phyloP scores from a whole-genome alignment of 148 eudicot genomes.

The Chenopodium suecicum region DNA sequence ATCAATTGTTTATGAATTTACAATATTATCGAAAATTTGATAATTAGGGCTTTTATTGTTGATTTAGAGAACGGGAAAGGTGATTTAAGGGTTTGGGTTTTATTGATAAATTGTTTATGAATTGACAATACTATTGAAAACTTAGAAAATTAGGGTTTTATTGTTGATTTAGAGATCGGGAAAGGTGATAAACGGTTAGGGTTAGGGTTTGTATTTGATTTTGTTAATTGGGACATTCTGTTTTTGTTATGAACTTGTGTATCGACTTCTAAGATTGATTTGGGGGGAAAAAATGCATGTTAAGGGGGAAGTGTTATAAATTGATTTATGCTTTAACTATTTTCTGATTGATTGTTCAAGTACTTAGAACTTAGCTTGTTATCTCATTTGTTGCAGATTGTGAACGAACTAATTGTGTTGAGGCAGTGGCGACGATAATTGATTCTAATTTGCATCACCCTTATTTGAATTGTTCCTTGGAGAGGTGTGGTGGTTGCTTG shows the following conservation, averaged over 20 bases:
- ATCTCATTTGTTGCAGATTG: constrained; percentile 28
- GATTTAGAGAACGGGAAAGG: background rate
- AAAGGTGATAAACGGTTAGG: no score
- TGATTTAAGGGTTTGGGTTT: background rate
- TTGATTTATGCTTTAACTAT: background rate
- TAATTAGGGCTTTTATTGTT: background rate
- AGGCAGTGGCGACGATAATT: background rate
- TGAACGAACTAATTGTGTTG: constrained; percentile 19
- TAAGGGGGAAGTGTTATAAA: no score
- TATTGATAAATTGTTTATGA: background rate
- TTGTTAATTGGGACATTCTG: background rate
- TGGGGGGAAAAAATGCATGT: no score
- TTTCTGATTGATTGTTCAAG: constrained; percentile 12
- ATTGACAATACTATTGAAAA: no score
- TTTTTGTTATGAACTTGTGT: background rate
- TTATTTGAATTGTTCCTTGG: background rate
- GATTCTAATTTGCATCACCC: constrained; percentile 13
- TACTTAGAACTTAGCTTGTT: constrained; percentile 8
- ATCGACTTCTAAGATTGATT: no score
- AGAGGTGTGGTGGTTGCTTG: constrained; percentile 29
- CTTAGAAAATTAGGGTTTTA: background rate
- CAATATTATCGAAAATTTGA: background rate
- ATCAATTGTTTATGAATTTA: background rate
- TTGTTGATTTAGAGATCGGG: background rate
- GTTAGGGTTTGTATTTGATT: background rate